Conservation (phyloP, 352 stramenopile species). For the Phytopythium aichiense region DNA sequence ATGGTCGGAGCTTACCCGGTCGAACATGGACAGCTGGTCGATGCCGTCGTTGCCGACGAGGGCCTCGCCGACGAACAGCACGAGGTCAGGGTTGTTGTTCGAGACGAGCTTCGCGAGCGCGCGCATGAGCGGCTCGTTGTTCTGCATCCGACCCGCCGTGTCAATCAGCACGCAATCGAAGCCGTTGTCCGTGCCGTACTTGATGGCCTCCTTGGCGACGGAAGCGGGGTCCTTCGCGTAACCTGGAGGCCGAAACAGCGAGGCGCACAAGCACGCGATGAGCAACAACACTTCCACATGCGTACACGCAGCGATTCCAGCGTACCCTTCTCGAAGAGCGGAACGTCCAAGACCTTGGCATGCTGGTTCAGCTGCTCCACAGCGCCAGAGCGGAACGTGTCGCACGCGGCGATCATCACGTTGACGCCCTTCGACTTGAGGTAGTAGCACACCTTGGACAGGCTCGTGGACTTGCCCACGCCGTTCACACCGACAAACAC, state of each 20-base stretch:
- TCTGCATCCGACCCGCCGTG: conserved; percentile 98
- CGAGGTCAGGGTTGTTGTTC: conserved; percentile 96
- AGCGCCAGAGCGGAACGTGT: conserved; percentile 98
- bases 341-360: conserved; percentile 94
- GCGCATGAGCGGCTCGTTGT: conserved; percentile 99
- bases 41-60: conserved; percentile 99
- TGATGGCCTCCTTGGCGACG: conserved; percentile 94
- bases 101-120: conserved; percentile 96
- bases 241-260: conserved; percentile 34
- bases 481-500: conserved; percentile 99
- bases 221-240: conserved; percentile 97
- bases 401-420: conserved; percentile 95
- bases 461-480: conserved; percentile 97
- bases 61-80: conserved; percentile 99
- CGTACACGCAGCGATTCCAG: not conserved
- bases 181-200: conserved; percentile 91
- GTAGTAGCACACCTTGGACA: conserved; percentile 99
- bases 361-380: conserved; percentile 99
- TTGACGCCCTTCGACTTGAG: conserved; percentile 97
- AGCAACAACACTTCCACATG: not conserved
- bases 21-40: conserved; percentile 96
- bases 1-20: conserved; percentile 51
- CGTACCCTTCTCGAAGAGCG: conserved; percentile 91
- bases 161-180: conserved; percentile 98
- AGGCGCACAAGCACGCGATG: not conserved